phyloP scores from a whole-genome alignment of 2,329 filamentous ascomycete genomes.

The Talaromyces sp. region DNA sequence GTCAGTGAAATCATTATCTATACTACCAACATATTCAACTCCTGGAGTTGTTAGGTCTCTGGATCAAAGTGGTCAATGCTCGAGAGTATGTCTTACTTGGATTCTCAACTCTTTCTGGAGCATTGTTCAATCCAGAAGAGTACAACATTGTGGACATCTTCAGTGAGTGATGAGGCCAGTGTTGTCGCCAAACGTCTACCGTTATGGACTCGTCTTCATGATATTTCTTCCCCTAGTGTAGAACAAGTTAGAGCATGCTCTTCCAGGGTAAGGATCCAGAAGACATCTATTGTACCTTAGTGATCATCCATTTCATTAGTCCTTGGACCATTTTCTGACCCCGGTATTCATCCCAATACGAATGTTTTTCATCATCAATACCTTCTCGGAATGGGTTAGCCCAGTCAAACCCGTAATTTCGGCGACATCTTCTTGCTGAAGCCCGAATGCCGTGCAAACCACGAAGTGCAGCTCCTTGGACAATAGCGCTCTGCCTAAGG shows the following conservation, averaged over 20 bases:
- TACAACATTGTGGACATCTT: background rate
- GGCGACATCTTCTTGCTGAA: slow-evolving; percentile 6
- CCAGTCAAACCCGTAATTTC: background rate
- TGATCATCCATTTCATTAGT: background rate
- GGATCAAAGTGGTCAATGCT: background rate
- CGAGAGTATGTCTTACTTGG: background rate
- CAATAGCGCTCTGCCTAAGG: slow-evolving; percentile 5
- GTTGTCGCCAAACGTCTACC: background rate
- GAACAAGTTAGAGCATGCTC: background rate
- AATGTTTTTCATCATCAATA: background rate
- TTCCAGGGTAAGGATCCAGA: background rate
- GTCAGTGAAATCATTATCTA: background rate
- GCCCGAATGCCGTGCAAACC: slow-evolving; percentile 5
- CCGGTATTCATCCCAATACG: background rate
- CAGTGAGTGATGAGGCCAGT: background rate
- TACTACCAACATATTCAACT: background rate
- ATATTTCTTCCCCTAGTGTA: background rate
- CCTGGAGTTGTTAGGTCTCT: background rate
- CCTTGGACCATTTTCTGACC: background rate
- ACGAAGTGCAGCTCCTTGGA: slow-evolving; percentile 13
- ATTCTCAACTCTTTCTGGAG: slow-evolving; percentile 3
- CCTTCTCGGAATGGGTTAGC: background rate
- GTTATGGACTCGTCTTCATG: background rate
- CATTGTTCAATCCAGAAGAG: background rate
- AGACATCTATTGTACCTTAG: slow-evolving; percentile 5